Conservation (phyloP, 371 early-diverging fungal genomes). For the Mucor lusitanicus region DNA sequence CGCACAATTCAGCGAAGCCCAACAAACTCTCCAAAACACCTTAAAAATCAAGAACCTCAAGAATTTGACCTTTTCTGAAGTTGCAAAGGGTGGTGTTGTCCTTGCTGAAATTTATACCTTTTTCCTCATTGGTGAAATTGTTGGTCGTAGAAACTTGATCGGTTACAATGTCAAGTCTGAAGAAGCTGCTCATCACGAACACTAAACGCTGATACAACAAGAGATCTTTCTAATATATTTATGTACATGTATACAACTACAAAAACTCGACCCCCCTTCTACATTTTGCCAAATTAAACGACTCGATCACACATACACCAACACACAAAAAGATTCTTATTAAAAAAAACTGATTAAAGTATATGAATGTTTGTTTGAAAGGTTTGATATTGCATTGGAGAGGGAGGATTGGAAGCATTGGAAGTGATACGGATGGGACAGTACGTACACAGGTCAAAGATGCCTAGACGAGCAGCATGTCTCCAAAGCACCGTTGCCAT, state of each 20-base stretch:
- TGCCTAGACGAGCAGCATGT: background rate
- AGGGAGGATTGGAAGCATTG: background rate
- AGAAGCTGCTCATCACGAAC: constrained; percentile 34
- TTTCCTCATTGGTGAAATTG: constrained; percentile 74
- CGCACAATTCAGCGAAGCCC: constrained; percentile 60
- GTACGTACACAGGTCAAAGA: background rate
- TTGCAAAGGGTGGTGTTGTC: constrained; percentile 59
- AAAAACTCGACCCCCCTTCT: background rate
- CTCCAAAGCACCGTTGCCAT: background rate
- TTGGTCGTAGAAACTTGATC: constrained; percentile 73
- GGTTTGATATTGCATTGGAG: background rate
- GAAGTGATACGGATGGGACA: background rate
- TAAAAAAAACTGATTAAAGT: background rate
- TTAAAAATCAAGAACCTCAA: constrained; percentile 53
- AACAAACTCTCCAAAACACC: constrained; percentile 50
- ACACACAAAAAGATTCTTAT: background rate
- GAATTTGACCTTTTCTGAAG: constrained; percentile 49
- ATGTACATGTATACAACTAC: constrained; percentile 5
- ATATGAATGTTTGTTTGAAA: background rate
- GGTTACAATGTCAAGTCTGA: constrained; percentile 68
- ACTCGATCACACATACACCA: background rate
- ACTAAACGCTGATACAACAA: background rate
- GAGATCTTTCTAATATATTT: background rate
- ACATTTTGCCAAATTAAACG: background rate
- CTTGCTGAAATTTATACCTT: constrained; percentile 71